Evolutionary conservation across 495 filamentous ascomycete genomes (phyloP).

Genomic region (Hypoxylon rickii): DNA sequence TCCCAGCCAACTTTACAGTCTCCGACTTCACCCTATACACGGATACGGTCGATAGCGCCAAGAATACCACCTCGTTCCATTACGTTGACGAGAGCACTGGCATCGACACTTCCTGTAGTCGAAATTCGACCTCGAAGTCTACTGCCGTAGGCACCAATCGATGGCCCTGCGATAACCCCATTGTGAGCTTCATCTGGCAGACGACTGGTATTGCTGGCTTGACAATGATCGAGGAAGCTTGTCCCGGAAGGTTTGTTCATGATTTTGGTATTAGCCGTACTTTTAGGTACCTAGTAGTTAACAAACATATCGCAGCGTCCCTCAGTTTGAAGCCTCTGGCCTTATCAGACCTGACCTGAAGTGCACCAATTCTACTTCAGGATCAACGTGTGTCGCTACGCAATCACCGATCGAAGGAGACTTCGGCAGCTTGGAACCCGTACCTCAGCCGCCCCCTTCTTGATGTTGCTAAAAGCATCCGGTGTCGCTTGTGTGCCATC

Average conservation of each 20-base stretch:
- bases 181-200: conserved; percentile 35
- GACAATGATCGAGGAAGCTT: conserved; percentile 30
- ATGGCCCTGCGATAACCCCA: conserved; percentile 31
- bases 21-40: conserved; percentile 30
- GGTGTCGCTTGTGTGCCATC: too few relatives aligned
- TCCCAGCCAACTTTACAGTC: conserved; percentile 32
- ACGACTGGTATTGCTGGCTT: conserved; percentile 27
- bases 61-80: conserved; percentile 22
- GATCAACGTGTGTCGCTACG: conserved; percentile 22
- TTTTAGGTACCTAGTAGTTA: neutral
- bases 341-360: conserved; percentile 16
- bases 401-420: conserved; percentile 17
- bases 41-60: conserved; percentile 11
- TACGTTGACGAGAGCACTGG: conserved; percentile 33
- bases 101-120: conserved; percentile 29
- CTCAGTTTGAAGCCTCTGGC: conserved; percentile 24
- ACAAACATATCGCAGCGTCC: conserved; percentile 6
- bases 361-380: conserved; percentile 26
- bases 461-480: neutral
- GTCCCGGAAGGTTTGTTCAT: conserved; percentile 36
- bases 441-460: conserved; percentile 5
- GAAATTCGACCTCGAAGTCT: conserved; percentile 32
- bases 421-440: conserved; percentile 26
- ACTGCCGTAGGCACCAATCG: conserved; percentile 21
- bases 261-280: too few relatives aligned